Evolutionary conservation across 2,329 filamentous ascomycete species (phyloP), one percentile per base, ranked within the genome.

Genomic region (Dendrostoma leiphaemia): DNA sequence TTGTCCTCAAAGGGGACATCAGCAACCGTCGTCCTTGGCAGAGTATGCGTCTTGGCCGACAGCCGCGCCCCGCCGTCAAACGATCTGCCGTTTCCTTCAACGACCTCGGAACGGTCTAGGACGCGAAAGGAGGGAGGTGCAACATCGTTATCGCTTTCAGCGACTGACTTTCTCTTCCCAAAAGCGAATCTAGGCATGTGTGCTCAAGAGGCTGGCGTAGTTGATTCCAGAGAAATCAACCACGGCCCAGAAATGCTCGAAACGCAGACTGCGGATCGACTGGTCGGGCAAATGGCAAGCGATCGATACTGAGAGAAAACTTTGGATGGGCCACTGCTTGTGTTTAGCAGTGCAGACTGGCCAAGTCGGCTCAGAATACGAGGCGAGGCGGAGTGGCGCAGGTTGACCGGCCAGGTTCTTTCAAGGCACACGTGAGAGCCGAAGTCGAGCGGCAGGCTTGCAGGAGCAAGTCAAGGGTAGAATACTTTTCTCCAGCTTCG

Each of bases 181-280:
- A 84, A 84, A 59, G 76, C 72, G 66, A 85, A 84, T 72, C 79
- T 82, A 81, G 79, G 79, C 82, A 85, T 85, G 69, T 77, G 77
- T 73, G 71, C 66, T 58, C 49, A n/a, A 37, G 51, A 23, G 59
- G 57, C 44, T 40, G 54, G 54, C 44, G 54, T 48, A 54, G 43
- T 55, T 52, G 54, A 56, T 37, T 43, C 48, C 53, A 17, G 38
- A 6, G 43, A 35, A 47, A 59, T 59, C 53, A 59, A 57, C 45
- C 50, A 53, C 56, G 48, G 54, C 52, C 57, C 50, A 55, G 47
- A 51, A 54, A 53, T 52, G 38, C 52, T 58, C 48, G 28, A 55
- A 45, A 38, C 37, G 31, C 48, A 40, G 17, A 51, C 35, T 26
- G 44, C 51, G 44, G 32, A 41, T 55, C 38, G 48, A 51, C 32